Conservation (phyloP, 495 filamentous ascomycete genomes). For the Penicillium cosmopolitanum region DNA sequence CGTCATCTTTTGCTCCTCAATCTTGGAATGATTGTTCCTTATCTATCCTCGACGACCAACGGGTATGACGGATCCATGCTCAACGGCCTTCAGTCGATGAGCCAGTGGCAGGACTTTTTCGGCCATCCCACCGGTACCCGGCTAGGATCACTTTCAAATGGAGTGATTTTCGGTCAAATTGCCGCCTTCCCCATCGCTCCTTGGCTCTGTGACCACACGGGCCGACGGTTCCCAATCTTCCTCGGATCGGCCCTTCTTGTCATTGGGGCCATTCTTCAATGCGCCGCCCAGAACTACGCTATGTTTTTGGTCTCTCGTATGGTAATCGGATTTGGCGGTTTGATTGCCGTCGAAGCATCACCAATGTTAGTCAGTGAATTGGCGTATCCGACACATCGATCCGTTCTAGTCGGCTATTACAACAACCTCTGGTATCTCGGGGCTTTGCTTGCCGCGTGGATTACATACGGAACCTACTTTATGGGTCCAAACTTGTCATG, state of each 20-base stretch:
- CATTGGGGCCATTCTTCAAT: conserved; percentile 14
- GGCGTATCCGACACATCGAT: conserved; percentile 34
- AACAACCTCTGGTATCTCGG: conserved; percentile 25
- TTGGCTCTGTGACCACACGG: conserved; percentile 15
- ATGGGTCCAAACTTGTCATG: conserved; percentile 31
- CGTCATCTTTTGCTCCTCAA: conserved; percentile 18
- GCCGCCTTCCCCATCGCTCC: conserved; percentile 24
- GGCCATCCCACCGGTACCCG: conserved; percentile 20
- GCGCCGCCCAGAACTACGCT: conserved; percentile 25
- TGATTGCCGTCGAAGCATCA: conserved; percentile 22
- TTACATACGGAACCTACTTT: conserved; percentile 23
- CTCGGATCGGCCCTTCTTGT: conserved; percentile 26
- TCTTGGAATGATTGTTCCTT: conserved; percentile 20
- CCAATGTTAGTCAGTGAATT: conserved; percentile 24
- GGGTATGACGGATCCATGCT: conserved; percentile 35
- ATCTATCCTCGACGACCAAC: conserved; percentile 20
- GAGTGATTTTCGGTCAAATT: conserved; percentile 29
- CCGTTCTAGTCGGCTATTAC: conserved; percentile 20
- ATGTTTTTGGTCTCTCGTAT: conserved; percentile 31
- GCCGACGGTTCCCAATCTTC: conserved; percentile 26
- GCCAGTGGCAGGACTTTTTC: conserved; percentile 28
- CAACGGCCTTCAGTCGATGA: conserved; percentile 34
- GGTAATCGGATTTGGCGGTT: conserved; percentile 32
- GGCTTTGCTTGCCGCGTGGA: conserved; percentile 22
- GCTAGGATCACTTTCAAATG: conserved; percentile 27